Percentiles rank a stretch among this genome's conserved stretches.
These are phyloP conservation scores for Strobilomyces confusus DNA, from an alignment of 768 basidiomycete species.

Conservation along the genomic window DNA sequence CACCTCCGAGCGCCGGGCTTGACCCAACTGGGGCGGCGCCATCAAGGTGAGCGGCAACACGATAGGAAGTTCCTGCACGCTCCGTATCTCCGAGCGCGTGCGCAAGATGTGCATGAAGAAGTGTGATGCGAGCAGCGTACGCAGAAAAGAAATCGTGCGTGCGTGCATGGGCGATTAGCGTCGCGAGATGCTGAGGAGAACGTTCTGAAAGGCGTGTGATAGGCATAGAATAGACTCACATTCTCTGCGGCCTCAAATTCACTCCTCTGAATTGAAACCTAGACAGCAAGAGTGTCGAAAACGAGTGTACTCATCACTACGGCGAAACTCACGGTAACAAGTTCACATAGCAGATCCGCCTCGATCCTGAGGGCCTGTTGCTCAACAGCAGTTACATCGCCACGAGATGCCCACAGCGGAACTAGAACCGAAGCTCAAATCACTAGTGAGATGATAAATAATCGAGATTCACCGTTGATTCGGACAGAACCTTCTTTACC, in stretches of 20 bases:
- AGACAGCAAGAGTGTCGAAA: neutral
- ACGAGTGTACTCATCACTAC: neutral
- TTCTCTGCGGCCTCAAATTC: conserved; percentile 63
- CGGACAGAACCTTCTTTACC: conserved; percentile 17
- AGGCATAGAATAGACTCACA: conserved; percentile 31
- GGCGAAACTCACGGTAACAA: conserved; percentile 46
- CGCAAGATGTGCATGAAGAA: conserved; percentile 70
- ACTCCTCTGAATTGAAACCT: conserved; percentile 66
- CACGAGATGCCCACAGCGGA: conserved; percentile 49
- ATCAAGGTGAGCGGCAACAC: conserved; percentile 52
- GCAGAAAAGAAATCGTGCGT: conserved; percentile 49
- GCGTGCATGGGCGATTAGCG: conserved; percentile 59
- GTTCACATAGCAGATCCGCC: conserved; percentile 69
- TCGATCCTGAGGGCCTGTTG: conserved; percentile 55
- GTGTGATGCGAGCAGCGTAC: conserved; percentile 60
- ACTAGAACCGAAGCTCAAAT: conserved; percentile 34
- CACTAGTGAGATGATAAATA: neutral
- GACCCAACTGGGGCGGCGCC: conserved; percentile 28
- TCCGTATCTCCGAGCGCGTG: conserved; percentile 55
- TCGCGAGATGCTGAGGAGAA: conserved; percentile 34
- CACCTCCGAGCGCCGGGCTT: conserved; percentile 15
- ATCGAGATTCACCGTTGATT: conserved; percentile 12
- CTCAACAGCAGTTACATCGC: conserved; percentile 48
- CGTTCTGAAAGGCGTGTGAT: neutral
- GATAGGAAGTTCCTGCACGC: conserved; percentile 60